phyloP scores from a whole-genome alignment of 768 basidiomycete species.

The Infundibulicybe gibba region DNA sequence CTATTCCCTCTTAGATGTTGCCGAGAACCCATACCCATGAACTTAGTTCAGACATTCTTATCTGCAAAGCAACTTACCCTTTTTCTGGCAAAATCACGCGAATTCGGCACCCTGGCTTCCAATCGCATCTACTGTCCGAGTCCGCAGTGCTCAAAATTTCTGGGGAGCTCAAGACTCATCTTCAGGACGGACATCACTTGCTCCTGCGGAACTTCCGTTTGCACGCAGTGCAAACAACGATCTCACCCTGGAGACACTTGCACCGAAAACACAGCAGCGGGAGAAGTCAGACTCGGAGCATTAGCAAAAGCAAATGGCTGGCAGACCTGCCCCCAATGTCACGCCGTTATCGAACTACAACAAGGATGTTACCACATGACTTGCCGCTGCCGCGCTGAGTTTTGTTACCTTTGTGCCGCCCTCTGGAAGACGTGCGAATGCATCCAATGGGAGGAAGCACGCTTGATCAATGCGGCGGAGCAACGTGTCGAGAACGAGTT shows the following conservation, averaged over 20 bases:
- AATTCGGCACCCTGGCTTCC: slow-evolving; percentile 5
- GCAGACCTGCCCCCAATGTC: slow-evolving; percentile 64
- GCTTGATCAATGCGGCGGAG: slow-evolving; percentile 37
- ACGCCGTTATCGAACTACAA: slow-evolving; percentile 50
- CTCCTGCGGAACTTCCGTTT: slow-evolving; percentile 36
- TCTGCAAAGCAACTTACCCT: not conserved
- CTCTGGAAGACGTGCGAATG: slow-evolving; percentile 63
- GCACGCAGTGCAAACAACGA: slow-evolving; percentile 44
- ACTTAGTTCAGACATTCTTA: slow-evolving; percentile 8
- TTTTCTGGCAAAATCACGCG: slow-evolving; percentile 8
- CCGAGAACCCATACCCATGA: slow-evolving; percentile 16
- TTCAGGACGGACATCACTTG: slow-evolving; percentile 25
- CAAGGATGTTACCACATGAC: slow-evolving; percentile 66
- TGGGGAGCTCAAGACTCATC: slow-evolving; percentile 27
- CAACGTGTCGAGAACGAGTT: slow-evolving; percentile 40
- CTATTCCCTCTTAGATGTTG: slow-evolving; percentile 41
- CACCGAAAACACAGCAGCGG: slow-evolving; percentile 33
- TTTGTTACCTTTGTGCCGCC: slow-evolving; percentile 63
- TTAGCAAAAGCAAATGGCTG: slow-evolving; percentile 44
- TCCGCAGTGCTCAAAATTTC: slow-evolving; percentile 27
- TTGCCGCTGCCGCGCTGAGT: slow-evolving; percentile 53
- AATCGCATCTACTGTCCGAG: slow-evolving; percentile 5
- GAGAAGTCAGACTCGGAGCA: slow-evolving; percentile 36
- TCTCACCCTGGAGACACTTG: slow-evolving; percentile 40
- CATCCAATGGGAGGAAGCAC: slow-evolving; percentile 57